Conservation (phyloP, 768 basidiomycete genomes). For the Mrakia blollopis region DNA sequence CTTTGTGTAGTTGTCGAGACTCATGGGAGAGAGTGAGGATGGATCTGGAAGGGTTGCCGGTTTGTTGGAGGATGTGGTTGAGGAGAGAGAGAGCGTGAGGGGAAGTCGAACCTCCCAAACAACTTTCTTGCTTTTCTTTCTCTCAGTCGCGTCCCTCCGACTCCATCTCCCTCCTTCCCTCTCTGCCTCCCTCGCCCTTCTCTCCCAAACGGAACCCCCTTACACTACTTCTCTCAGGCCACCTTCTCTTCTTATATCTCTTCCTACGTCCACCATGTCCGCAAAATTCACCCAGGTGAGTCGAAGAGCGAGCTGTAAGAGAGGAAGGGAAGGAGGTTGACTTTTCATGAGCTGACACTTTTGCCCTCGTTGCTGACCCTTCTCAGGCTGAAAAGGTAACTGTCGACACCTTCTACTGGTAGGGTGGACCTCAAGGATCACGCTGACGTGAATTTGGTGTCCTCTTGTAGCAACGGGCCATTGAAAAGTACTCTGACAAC, state of each 20-base stretch:
- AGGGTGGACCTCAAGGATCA: not conserved
- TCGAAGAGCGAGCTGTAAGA: not conserved
- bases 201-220: not conserved
- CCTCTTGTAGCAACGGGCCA: slow-evolving; percentile 12
- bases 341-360: slow-evolving; percentile 7
- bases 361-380: not conserved
- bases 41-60: not conserved
- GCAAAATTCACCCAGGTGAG: slow-evolving; percentile 17
- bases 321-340: not conserved
- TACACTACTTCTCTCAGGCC: not conserved
- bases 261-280: not conserved
- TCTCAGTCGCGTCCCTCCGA: not conserved
- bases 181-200: not conserved
- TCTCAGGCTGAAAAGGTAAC: slow-evolving; percentile 28
- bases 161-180: not conserved
- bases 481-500: slow-evolving; percentile 30
- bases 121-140: not conserved
- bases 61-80: not conserved
- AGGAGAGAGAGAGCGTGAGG: not conserved
- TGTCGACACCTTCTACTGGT: not conserved
- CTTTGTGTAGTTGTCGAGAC: slow-evolving; percentile 74
- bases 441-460: not conserved
- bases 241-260: not conserved
- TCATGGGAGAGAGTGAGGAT: slow-evolving; percentile 17
- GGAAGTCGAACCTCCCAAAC: not conserved